Conservation (phyloP, 2,329 filamentous ascomycete genomes). For the Aspergillus latus region DNA sequence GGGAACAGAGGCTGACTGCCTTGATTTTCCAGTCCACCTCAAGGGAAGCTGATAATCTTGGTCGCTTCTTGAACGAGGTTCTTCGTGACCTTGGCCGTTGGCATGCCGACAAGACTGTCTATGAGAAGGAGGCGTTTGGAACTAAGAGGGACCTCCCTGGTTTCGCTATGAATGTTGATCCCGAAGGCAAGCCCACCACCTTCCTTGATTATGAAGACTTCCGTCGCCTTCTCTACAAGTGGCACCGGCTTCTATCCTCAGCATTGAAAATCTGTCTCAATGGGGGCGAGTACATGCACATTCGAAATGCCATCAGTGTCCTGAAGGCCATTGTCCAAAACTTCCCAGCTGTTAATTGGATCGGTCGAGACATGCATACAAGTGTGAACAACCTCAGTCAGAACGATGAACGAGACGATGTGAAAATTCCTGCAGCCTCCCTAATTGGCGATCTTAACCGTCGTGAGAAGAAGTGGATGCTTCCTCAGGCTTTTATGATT, state of each 20-base stretch:
- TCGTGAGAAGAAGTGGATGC: slow-evolving; percentile 51
- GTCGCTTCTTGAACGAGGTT: slow-evolving; percentile 80
- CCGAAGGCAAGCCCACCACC: slow-evolving; percentile 66
- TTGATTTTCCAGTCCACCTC: slow-evolving; percentile 88
- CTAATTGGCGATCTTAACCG: slow-evolving; percentile 50
- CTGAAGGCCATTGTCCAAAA: slow-evolving; percentile 75
- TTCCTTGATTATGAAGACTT: slow-evolving; percentile 85
- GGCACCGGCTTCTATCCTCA: slow-evolving; percentile 79
- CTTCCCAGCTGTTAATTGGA: slow-evolving; percentile 88
- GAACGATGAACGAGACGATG: slow-evolving; percentile 49
- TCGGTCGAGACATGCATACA: slow-evolving; percentile 58
- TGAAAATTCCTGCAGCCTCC: slow-evolving; percentile 52
- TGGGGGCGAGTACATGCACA: slow-evolving; percentile 92
- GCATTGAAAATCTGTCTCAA: slow-evolving; percentile 80
- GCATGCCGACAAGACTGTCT: slow-evolving; percentile 74
- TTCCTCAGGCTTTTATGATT: slow-evolving; percentile 49
- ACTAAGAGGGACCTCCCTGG: slow-evolving; percentile 66
- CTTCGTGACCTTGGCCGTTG: slow-evolving; percentile 77
- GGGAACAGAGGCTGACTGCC: slow-evolving; percentile 73
- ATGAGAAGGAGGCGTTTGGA: slow-evolving; percentile 80
- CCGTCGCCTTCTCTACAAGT: slow-evolving; percentile 79
- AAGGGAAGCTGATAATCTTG: slow-evolving; percentile 89
- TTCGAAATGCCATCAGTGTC: slow-evolving; percentile 89
- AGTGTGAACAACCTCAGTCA: slow-evolving; percentile 46
- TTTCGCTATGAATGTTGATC: slow-evolving; percentile 72